Conservation (phyloP, 2,329 filamentous ascomycete species). For the Aspergillus melleus region DNA sequence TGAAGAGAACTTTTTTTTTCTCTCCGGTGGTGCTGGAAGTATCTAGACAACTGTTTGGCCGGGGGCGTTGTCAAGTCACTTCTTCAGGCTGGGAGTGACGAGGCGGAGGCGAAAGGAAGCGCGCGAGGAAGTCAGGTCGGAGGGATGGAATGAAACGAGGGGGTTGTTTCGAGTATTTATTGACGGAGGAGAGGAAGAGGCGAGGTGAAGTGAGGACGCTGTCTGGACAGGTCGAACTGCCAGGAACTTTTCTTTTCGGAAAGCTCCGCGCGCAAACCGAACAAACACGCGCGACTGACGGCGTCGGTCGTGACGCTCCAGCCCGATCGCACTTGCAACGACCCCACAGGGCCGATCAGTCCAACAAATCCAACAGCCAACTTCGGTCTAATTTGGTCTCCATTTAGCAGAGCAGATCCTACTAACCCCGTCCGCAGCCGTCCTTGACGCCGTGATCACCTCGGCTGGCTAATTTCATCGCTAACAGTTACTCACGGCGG, state of each 20-base stretch:
- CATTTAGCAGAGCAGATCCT: neutral
- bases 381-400: neutral
- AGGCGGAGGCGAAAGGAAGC: neutral
- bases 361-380: neutral
- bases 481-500: neutral
- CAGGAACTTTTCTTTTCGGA: conserved; percentile 3
- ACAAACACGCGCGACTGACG: conserved; percentile 5
- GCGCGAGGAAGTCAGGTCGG: neutral
- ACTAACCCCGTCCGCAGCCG: neutral
- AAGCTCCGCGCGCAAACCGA: conserved; percentile 6
- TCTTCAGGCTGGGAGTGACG: neutral
- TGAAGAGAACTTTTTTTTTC: neutral
- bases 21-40: neutral
- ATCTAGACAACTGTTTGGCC: neutral
- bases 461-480: neutral
- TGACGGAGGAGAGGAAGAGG: neutral
- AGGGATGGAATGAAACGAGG: neutral
- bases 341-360: neutral
- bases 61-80: neutral
- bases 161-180: neutral
- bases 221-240: neutral
- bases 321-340: neutral
- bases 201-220: neutral
- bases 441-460: neutral
- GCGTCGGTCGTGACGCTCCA: neutral